Conservation (phyloP, 2,329 filamentous ascomycete species). For the Aspergillus sp. region DNA sequence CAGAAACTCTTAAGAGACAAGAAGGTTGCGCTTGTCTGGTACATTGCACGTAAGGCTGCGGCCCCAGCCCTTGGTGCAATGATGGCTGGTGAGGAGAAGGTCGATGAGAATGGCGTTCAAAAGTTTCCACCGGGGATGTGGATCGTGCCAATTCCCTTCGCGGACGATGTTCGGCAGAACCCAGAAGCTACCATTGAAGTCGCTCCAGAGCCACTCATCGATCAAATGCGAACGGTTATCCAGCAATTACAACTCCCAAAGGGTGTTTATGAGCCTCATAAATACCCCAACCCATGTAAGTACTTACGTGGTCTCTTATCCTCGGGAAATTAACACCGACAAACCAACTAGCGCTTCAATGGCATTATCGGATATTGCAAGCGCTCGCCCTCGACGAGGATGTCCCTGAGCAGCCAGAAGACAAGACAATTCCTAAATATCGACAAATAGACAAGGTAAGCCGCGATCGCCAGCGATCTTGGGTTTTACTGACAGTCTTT, state of each 20-base stretch:
- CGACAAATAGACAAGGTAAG: conserved; percentile 77
- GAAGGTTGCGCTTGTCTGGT: conserved; percentile 88
- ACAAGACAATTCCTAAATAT: conserved; percentile 81
- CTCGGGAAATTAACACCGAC: neutral
- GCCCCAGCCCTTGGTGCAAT: conserved; percentile 78
- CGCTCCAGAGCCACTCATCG: conserved; percentile 70
- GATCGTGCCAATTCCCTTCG: conserved; percentile 84
- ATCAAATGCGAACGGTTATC: conserved; percentile 78
- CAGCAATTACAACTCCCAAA: conserved; percentile 88
- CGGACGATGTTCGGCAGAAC: conserved; percentile 78
- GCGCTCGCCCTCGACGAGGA: conserved; percentile 90
- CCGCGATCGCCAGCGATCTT: neutral
- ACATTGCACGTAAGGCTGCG: conserved; percentile 77
- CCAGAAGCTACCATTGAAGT: conserved; percentile 61
- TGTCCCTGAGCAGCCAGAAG: conserved; percentile 69
- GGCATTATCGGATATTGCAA: conserved; percentile 95
- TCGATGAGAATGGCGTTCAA: conserved; percentile 66
- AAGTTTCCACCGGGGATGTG: conserved; percentile 80
- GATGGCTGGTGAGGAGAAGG: conserved; percentile 68
- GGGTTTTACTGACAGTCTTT: neutral
- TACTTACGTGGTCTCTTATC: neutral
- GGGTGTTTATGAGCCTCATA: conserved; percentile 76
- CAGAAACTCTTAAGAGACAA: conserved; percentile 77
- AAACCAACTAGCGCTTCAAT: conserved; percentile 67
- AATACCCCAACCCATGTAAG: conserved; percentile 78